Evolutionary conservation across 2,329 filamentous ascomycete species (phyloP).

Genomic region (Cytospora paraplurivora): DNA sequence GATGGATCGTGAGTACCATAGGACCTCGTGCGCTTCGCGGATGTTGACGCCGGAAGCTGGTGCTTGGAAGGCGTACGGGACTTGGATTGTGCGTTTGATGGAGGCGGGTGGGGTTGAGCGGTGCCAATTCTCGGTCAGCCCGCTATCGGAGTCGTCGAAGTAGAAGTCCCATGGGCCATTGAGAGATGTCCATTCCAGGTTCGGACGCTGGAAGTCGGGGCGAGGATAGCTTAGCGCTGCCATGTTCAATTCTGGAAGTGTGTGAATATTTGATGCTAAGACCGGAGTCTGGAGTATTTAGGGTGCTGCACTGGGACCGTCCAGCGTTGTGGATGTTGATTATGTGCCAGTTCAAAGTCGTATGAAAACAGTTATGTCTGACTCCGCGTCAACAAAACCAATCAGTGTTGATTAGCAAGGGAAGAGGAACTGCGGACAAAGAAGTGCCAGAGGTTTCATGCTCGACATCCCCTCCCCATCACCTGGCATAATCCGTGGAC

Average conservation of each 20-base stretch:
- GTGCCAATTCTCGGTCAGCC: conserved; percentile 57
- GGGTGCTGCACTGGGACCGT: too few species aligned
- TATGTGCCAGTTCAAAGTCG: too few species aligned
- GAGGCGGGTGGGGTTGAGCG: conserved; percentile 50
- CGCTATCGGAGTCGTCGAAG: conserved; percentile 66
- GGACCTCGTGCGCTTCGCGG: conserved; percentile 63
- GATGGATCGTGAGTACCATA: conserved; percentile 65
- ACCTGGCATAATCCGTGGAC: too few species aligned
- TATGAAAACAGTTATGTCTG: too few species aligned
- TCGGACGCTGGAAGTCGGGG: conserved; percentile 62
- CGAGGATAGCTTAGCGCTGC: conserved; percentile 53
- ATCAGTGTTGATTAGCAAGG: too few species aligned
- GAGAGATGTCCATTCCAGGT: conserved; percentile 60
- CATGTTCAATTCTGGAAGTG: conserved; percentile 6
- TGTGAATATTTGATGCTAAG: too few species aligned
- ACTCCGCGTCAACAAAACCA: too few species aligned
- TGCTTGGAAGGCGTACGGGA: conserved; percentile 68
- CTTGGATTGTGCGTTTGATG: conserved; percentile 57
- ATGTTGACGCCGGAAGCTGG: conserved; percentile 65
- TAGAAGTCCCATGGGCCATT: conserved; percentile 66
- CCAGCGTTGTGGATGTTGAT: too few species aligned
- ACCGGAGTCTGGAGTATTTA: too few species aligned
- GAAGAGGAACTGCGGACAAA: too few species aligned
- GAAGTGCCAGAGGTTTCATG: too few species aligned
- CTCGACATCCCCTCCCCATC: too few species aligned